Evolutionary conservation across 768 basidiomycete species (phyloP).

Genomic region (Suillus cothurnatus): DNA sequence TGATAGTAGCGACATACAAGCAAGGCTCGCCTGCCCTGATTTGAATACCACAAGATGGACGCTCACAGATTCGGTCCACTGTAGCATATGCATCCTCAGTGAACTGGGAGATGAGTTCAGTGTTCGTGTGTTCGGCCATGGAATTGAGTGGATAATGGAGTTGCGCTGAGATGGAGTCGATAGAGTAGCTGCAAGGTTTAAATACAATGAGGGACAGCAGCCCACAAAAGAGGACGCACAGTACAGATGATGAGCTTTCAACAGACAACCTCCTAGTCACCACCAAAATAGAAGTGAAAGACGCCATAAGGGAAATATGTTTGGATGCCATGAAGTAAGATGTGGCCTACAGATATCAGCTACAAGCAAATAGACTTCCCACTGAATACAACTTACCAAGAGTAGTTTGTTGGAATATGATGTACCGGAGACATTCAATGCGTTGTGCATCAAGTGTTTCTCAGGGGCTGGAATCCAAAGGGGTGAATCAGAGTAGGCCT

Average conservation of each 20-base stretch:
- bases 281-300: too few species aligned
- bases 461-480: not conserved
- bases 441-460: not conserved
- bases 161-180: not conserved
- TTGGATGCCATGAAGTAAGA: not conserved
- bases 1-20: not conserved
- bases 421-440: not conserved
- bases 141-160: not conserved
- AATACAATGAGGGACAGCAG: not conserved
- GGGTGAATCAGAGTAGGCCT: not conserved
- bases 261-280: too few species aligned
- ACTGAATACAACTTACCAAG: not conserved
- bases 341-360: not conserved
- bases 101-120: too few species aligned
- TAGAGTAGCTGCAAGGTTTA: not conserved
- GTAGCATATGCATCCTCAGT: not conserved
- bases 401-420: not conserved
- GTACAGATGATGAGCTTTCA: too few species aligned
- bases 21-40: not conserved
- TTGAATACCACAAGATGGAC: not conserved
- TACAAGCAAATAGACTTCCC: not conserved
- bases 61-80: not conserved
- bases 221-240: not conserved
- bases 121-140: not conserved
- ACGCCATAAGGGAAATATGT: too few species aligned